Evolutionary conservation across 805 yeast genomes (phyloP).

Genomic region (Nakazawaea pomicola): DNA sequence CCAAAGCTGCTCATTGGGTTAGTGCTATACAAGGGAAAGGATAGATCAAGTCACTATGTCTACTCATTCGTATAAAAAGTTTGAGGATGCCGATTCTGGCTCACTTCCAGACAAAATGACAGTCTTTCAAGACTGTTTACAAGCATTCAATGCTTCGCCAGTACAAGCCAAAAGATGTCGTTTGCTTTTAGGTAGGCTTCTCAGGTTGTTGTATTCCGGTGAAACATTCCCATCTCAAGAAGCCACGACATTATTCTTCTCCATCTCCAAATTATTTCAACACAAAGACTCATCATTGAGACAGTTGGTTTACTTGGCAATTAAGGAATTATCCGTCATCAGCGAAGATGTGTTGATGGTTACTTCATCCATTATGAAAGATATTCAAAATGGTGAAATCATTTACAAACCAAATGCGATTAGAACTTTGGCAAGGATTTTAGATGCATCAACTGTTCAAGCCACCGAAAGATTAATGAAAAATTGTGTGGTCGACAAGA

Average conservation of each 20-base stretch:
- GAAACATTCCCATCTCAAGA: constrained; percentile 84
- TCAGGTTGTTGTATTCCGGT: constrained; percentile 80
- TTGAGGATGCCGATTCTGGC: constrained; percentile 68
- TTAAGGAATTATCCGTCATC: constrained; percentile 80
- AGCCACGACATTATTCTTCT: constrained; percentile 88
- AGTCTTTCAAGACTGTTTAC: constrained; percentile 90
- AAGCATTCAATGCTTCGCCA: constrained; percentile 88
- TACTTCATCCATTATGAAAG: constrained; percentile 96
- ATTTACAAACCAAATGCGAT: constrained; percentile 92
- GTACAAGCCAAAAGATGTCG: constrained; percentile 87
- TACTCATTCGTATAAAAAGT: constrained; percentile 75
- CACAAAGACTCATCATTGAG: constrained; percentile 83
- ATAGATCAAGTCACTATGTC: constrained; percentile 50
- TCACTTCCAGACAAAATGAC: constrained; percentile 91
- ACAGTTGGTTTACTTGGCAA: constrained; percentile 90
- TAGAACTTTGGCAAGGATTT: constrained; percentile 82
- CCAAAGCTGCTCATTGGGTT: background rate
- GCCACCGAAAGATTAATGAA: constrained; percentile 91
- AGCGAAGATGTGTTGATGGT: constrained; percentile 96
- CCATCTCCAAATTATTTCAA: constrained; percentile 91
- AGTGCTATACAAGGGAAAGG: background rate
- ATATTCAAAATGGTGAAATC: constrained; percentile 84
- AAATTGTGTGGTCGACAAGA: constrained; percentile 86
- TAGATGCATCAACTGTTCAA: constrained; percentile 87
- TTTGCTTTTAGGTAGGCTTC: constrained; percentile 69